A percentile compares a stretch with the other conserved stretches of the same genome.
Evolutionary conservation across 176 grass and related monocot species (phyloP).

Genomic region (Musa troglodytarum): DNA sequence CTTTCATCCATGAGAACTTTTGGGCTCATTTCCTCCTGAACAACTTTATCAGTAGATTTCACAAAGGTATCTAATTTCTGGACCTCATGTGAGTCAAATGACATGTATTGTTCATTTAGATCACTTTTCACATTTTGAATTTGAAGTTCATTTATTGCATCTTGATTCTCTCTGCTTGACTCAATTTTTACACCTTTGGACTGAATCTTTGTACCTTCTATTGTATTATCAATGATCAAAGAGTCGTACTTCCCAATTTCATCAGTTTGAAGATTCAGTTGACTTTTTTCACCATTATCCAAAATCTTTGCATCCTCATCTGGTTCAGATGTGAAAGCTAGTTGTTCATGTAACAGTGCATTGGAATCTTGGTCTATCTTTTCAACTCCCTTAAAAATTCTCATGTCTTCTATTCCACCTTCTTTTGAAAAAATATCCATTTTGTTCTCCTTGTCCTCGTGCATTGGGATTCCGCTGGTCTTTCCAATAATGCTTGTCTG

Average conservation of each 20-base stretch:
- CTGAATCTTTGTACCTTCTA: neutral
- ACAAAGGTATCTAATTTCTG: neutral
- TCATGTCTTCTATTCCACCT: constrained; percentile 27
- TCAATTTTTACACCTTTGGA: constrained; percentile 6
- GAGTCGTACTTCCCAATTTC: neutral
- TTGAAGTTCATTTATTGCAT: constrained; percentile 17
- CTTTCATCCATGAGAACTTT: neutral
- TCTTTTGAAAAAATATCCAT: constrained; percentile 8
- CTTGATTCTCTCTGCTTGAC: constrained; percentile 24
- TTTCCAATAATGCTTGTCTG: constrained; percentile 27
- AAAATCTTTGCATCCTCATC: constrained; percentile 18
- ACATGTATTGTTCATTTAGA: constrained; percentile 14
- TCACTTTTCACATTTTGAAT: constrained; percentile 21
- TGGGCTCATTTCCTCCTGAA: no score
- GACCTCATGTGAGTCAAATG: neutral
- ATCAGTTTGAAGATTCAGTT: neutral
- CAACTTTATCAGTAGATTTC: neutral
- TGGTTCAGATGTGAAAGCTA: constrained; percentile 25
- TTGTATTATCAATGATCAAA: neutral
- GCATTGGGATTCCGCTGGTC: neutral
- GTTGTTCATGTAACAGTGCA: constrained; percentile 16
- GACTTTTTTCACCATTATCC: constrained; percentile 13
- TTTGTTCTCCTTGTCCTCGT: constrained; percentile 24
- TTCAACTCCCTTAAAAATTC: constrained; percentile 22
- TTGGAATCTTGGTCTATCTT: neutral